Percentiles rank a stretch among this genome's conserved stretches.
phyloP scores from a whole-genome alignment of 1,139 yeast species.

The Zhuliangozyma parablackwelliae region DNA sequence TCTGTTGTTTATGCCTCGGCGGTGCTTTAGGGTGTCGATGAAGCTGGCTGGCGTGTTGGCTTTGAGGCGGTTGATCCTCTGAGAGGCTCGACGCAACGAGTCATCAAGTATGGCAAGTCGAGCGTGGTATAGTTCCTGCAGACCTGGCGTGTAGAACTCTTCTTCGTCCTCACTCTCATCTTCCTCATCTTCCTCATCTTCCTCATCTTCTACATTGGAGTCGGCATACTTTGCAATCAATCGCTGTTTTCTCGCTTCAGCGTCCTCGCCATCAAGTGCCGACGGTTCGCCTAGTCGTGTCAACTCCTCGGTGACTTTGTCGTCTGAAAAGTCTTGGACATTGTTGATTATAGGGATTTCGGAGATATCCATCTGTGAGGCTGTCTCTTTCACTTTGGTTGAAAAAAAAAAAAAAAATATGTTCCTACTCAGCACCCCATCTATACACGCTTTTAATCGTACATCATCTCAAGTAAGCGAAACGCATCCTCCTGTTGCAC shows the following conservation, averaged over 20 bases:
- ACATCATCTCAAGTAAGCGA: not conserved
- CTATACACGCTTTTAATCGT: no score
- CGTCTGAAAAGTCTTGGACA: slow-evolving; percentile 44
- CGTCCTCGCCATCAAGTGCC: slow-evolving; percentile 58
- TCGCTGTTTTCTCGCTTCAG: slow-evolving; percentile 57
- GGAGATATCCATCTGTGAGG: slow-evolving; percentile 14
- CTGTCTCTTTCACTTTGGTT: no score
- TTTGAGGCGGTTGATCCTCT: slow-evolving; percentile 32
- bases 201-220: slow-evolving; percentile 9
- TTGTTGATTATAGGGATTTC: slow-evolving; percentile 25
- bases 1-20: slow-evolving; percentile 42
- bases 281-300: slow-evolving; percentile 55
- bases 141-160: slow-evolving; percentile 83
- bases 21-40: slow-evolving; percentile 23
- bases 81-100: slow-evolving; percentile 46
- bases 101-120: slow-evolving; percentile 48
- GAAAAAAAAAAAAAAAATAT: no score
- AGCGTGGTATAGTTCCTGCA: slow-evolving; percentile 48
- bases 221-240: slow-evolving; percentile 16
- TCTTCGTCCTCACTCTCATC: slow-evolving; percentile 49
- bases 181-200: slow-evolving; percentile 19
- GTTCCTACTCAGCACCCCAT: no score
- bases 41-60: slow-evolving; percentile 2
- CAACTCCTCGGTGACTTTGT: slow-evolving; percentile 49
- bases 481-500: slow-evolving; percentile 1